Conservation (phyloP, 441 rosid genomes). For the Adansonia gregorii region DNA sequence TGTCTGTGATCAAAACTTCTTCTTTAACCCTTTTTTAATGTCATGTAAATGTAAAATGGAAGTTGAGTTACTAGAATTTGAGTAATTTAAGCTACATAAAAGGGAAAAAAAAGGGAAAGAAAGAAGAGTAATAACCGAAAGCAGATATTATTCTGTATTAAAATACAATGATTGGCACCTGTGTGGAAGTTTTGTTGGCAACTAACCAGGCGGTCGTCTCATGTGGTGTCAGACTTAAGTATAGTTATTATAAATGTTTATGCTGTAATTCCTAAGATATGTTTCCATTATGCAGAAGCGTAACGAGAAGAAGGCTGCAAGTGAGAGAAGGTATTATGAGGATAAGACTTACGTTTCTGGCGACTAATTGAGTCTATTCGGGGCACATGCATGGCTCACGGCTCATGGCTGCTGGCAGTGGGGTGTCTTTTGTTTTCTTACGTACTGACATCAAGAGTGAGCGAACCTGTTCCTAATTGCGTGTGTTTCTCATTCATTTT, state of each 20-base stretch:
- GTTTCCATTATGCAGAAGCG: constrained; percentile 53
- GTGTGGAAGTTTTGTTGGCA: background rate
- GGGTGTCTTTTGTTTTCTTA: too few species aligned
- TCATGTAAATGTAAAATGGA: background rate
- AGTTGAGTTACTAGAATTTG: background rate
- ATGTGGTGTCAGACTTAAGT: background rate
- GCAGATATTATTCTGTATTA: too few species aligned
- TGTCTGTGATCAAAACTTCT: background rate
- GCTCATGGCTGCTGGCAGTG: too few species aligned
- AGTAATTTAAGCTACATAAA: background rate
- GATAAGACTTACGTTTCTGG: constrained; percentile 50
- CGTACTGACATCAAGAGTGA: constrained; percentile 20
- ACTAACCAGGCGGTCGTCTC: background rate
- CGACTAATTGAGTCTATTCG: constrained; percentile 40
- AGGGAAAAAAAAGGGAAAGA: background rate
- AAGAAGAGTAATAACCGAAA: too few species aligned
- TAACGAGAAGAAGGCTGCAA: constrained; percentile 61
- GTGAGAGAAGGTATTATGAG: constrained; percentile 65
- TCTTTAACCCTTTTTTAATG: background rate
- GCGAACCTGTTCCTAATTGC: constrained; percentile 17
- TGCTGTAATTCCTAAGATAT: constrained; percentile 6
- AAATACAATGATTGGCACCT: too few species aligned
- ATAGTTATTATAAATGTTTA: background rate
- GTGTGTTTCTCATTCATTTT: constrained; percentile 16
- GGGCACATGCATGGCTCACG: background rate